Base-by-base conservation (phyloP, 257 asterid genomes). In the Schizonepeta tenuifolia region DNA sequence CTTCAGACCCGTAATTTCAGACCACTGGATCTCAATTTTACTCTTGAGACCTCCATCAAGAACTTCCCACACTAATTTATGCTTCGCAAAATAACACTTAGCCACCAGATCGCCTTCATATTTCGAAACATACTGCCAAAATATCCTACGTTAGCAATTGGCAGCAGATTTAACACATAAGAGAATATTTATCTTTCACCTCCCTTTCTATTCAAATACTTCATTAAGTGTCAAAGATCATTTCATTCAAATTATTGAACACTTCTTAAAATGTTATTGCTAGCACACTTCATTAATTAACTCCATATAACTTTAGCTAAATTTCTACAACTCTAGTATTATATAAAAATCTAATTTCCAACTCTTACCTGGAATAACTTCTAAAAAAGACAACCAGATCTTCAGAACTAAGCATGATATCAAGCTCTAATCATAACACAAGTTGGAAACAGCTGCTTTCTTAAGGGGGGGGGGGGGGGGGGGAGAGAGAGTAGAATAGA, bases 31-130 rank as follows among this genome's bases (percentile, higher is more conserved):
- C 82, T 93, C 98, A 67, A 93, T 79, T 85, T 90, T 89, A 78
- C 85, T 87, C 93, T 93, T 93, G 77, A 93, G 86, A 55, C 95
- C 93, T 62, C 87, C 88, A 44, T 87, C 89, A 71, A 93, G 96
- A 79, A 93, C 86, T 80, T 93, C 98, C 98, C 97, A 90, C 21
- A 93, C 98, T 73, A 93, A 90, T 69, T 90, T 90, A 62, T 89
- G 95, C 85, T 91, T 93, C 2, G 93, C 94, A 80, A 86, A 93
- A 83, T 93, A 93, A 82, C 96, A 90, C 87, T 93, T 93, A 0
- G 90, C 96, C 79, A 93, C 96, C 86, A 93, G 83, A 82, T 93
- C 98, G 51, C 95, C 95, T 78, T 93, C 94, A 58, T 89, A 80
- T 76, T 53, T 89, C 13, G 98, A 86, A 58, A 65, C 73, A 79